Percentiles rank a stretch among this genome's conserved stretches.
phyloP scores from a whole-genome alignment of 1,284 basidiomycete genomes.

The Apiotrichum sp. region DNA sequence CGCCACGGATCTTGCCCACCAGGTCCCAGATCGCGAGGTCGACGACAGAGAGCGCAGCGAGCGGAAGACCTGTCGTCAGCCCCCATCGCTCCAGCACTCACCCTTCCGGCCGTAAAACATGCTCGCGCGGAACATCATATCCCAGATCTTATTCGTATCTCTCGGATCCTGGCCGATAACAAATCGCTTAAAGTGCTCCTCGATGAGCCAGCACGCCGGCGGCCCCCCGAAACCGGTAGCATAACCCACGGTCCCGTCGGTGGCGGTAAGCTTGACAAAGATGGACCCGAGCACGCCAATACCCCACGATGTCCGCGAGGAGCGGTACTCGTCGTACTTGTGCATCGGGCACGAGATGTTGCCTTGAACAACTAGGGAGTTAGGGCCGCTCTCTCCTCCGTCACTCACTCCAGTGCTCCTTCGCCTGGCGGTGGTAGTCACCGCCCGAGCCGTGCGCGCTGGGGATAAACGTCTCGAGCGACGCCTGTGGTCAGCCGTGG shows the following conservation, averaged over 20 bases:
- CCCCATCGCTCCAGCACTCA: constrained; percentile 11
- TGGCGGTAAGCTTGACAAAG: constrained; percentile 51
- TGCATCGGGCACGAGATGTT: constrained; percentile 50
- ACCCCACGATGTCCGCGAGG: constrained; percentile 50
- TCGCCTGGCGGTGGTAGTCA: constrained; percentile 51
- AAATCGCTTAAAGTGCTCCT: constrained; percentile 54
- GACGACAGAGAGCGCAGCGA: constrained; percentile 53
- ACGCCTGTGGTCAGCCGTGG: not conserved
- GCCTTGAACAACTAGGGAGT: constrained; percentile 34
- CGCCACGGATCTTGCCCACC: constrained; percentile 53
- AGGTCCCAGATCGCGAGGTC: constrained; percentile 54
- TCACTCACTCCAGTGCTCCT: constrained; percentile 45
- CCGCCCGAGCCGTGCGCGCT: constrained; percentile 48
- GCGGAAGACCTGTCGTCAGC: constrained; percentile 47
- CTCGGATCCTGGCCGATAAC: constrained; percentile 53
- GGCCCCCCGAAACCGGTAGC: constrained; percentile 54
- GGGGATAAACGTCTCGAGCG: constrained; percentile 49
- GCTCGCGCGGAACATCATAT: constrained; percentile 49
- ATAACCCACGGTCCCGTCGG: constrained; percentile 52
- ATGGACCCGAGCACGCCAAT: constrained; percentile 50
- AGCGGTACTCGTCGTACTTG: constrained; percentile 50
- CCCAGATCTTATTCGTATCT: constrained; percentile 51
- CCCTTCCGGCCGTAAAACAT: constrained; percentile 55
- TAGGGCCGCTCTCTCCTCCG: not conserved
- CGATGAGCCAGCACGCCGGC: constrained; percentile 55